phyloP scores from a whole-genome alignment of 208 protist species.

The Endotrypanum monterogeii region DNA sequence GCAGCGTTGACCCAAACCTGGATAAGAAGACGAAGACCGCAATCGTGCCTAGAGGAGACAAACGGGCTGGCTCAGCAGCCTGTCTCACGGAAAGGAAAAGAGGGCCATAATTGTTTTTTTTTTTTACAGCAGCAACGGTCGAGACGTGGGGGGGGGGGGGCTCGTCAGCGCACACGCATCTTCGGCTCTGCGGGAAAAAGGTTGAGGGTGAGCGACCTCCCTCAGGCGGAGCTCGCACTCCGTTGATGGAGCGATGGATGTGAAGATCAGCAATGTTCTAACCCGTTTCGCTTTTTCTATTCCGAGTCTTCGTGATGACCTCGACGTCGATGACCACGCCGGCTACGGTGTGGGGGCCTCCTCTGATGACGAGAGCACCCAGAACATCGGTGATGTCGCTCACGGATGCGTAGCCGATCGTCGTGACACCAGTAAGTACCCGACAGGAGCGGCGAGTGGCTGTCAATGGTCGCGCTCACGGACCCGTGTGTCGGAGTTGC shows the following conservation, averaged over 20 bases:
- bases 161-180: too few species aligned
- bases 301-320: background rate
- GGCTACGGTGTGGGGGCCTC: background rate
- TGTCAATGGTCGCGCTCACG: background rate
- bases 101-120: too few species aligned
- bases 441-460: background rate
- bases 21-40: too few species aligned
- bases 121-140: too few species aligned
- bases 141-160: too few species aligned
- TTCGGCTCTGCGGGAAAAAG: too few species aligned
- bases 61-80: too few species aligned
- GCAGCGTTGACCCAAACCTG: too few species aligned
- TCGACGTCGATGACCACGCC: background rate
- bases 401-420: background rate
- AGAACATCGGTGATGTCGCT: background rate
- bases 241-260: slow-evolving; percentile 3
- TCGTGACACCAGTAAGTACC: background rate
- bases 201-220: background rate
- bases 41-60: too few species aligned
- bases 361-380: slow-evolving; percentile 3
- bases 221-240: background rate
- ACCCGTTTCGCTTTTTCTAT: slow-evolving; percentile 18
- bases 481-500: background rate
- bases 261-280: slow-evolving; percentile 14
- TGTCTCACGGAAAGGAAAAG: too few species aligned